Conservation (phyloP, 2,329 filamentous ascomycete genomes). For the Phaeosphaeriaceae sp. region DNA sequence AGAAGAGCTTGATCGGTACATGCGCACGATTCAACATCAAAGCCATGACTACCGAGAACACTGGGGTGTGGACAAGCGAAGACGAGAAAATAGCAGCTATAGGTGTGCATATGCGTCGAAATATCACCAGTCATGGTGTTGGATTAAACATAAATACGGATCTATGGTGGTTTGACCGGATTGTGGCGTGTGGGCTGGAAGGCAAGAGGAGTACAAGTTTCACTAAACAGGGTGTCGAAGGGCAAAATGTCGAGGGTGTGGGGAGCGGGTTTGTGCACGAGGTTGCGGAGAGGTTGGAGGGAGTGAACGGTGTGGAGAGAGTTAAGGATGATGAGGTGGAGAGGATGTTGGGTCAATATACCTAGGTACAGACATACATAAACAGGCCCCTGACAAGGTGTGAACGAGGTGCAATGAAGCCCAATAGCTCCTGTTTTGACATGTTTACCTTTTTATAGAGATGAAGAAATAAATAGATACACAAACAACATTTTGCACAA, state of each 20-base stretch:
- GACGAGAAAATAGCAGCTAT: conserved; percentile 81
- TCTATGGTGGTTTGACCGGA: conserved; percentile 69
- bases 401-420: no score
- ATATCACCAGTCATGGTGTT: conserved; percentile 84
- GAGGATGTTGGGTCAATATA: conserved; percentile 3
- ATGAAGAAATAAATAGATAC: no score
- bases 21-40: conserved; percentile 66
- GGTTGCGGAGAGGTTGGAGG: conserved; percentile 39
- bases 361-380: neutral
- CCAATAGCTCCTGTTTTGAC: no score
- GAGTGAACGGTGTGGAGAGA: conserved; percentile 28
- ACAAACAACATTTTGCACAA: no score
- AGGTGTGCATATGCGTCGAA: conserved; percentile 86
- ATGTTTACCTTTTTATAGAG: no score
- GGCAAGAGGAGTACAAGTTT: conserved; percentile 82
- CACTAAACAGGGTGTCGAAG: conserved; percentile 57
- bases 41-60: conserved; percentile 72
- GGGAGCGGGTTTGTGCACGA: conserved; percentile 50
- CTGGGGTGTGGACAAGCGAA: conserved; percentile 74
- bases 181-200: conserved; percentile 87
- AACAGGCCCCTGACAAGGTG: neutral
- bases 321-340: conserved; percentile 21
- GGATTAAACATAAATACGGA: conserved; percentile 78
- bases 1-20: conserved; percentile 74
- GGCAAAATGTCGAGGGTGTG: conserved; percentile 46